These are phyloP conservation scores for Leccinum uliginosum DNA, from an alignment of 768 basidiomycete species.

Conservation along the genomic window DNA sequence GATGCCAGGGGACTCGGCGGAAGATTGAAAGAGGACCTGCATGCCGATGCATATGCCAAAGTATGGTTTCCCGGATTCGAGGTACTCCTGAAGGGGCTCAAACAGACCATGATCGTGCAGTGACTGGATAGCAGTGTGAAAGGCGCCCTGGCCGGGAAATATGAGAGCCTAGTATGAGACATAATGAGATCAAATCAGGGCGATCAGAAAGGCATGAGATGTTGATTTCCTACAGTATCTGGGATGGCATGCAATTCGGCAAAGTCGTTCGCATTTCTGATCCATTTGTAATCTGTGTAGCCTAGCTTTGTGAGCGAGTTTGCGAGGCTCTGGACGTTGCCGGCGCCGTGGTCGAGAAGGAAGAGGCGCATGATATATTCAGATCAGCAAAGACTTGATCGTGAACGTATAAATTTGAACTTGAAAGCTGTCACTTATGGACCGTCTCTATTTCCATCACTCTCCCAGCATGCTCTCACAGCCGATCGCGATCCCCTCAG, in stretches of 20 bases:
- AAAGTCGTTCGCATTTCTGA: slow-evolving; percentile 76
- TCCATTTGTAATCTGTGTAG: slow-evolving; percentile 79
- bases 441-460: slow-evolving; percentile 9
- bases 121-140: slow-evolving; percentile 80
- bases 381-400: neutral
- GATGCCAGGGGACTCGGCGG: slow-evolving; percentile 65
- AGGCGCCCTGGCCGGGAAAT: slow-evolving; percentile 96
- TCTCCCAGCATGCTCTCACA: slow-evolving; percentile 37
- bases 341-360: slow-evolving; percentile 95
- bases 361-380: slow-evolving; percentile 53
- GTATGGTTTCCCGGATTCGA: slow-evolving; percentile 86
- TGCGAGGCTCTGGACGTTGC: slow-evolving; percentile 90
- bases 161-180: slow-evolving; percentile 66
- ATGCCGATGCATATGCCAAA: slow-evolving; percentile 99
- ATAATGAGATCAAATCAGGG: slow-evolving; percentile 7
- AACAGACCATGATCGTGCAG: slow-evolving; percentile 70
- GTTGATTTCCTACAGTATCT: slow-evolving; percentile 49
- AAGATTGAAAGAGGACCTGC: slow-evolving; percentile 90
- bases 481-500: slow-evolving; percentile 42
- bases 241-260: slow-evolving; percentile 36
- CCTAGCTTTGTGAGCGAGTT: slow-evolving; percentile 86
- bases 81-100: slow-evolving; percentile 76
- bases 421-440: slow-evolving; percentile 1
- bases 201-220: neutral
- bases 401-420: no score